Evolutionary conservation across 2,329 filamentous ascomycete genomes (phyloP).

Genomic region (Epichloe festucae): DNA sequence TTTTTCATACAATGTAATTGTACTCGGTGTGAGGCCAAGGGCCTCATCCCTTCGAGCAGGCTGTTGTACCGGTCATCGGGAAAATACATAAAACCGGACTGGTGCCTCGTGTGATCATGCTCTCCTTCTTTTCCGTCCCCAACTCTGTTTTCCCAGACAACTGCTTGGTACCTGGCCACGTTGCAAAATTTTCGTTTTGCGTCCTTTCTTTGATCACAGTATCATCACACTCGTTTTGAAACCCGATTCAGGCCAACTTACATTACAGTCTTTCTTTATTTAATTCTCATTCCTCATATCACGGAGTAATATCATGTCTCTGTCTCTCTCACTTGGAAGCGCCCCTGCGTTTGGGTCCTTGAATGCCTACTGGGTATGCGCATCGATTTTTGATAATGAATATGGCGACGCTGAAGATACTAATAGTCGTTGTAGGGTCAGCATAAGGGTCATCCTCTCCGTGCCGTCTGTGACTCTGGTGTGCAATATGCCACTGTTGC

Average conservation of each 20-base stretch:
- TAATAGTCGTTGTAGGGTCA: conserved; percentile 20
- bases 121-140: background rate
- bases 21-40: no score
- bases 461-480: conserved; percentile 22
- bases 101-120: conserved; percentile 4
- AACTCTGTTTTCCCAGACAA: conserved; percentile 10
- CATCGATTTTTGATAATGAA: background rate
- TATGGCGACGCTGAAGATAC: background rate
- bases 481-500: conserved; percentile 25
- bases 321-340: conserved; percentile 7
- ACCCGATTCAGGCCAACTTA: conserved; percentile 20
- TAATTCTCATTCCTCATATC: background rate
- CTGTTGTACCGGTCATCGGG: no score
- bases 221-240: conserved; percentile 18
- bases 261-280: conserved; percentile 13
- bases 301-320: conserved; percentile 10
- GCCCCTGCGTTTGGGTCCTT: conserved; percentile 3
- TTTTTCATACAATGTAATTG: no score
- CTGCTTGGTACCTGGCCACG: conserved; percentile 17
- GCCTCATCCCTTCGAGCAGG: no score
- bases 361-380: conserved; percentile 1
- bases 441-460: conserved; percentile 18
- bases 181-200: conserved; percentile 24
- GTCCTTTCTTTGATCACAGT: conserved; percentile 25
- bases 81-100: background rate